Conservation (phyloP, 441 rosid species). For the Bruguiera hainesii region DNA sequence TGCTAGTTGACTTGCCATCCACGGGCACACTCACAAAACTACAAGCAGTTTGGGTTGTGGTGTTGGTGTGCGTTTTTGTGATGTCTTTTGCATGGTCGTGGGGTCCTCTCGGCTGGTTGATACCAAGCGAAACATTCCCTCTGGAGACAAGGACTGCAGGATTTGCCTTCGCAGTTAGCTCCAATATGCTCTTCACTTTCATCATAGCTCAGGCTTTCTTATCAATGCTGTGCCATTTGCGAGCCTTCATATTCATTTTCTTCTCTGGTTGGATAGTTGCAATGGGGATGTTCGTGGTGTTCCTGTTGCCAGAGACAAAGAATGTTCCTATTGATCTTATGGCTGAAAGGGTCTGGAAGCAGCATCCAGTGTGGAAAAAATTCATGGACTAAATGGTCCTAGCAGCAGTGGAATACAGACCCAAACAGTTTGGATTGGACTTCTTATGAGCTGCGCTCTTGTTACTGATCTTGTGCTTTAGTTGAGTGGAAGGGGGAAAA, state of each 20-base stretch:
- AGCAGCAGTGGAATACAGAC: too few relatives aligned
- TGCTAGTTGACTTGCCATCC: conserved; percentile 21
- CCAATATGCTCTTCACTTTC: conserved; percentile 76
- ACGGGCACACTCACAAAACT: conserved; percentile 27
- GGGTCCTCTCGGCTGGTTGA: conserved; percentile 72
- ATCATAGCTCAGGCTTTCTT: conserved; percentile 68
- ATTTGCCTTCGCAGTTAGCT: conserved; percentile 51
- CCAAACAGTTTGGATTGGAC: too few relatives aligned
- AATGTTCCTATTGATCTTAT: conserved; percentile 57
- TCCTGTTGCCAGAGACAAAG: conserved; percentile 62
- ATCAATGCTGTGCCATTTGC: conserved; percentile 58
- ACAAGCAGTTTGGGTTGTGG: conserved; percentile 37
- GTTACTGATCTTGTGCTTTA: too few relatives aligned
- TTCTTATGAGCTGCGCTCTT: too few relatives aligned
- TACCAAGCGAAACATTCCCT: conserved; percentile 64
- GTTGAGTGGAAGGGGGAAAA: too few relatives aligned
- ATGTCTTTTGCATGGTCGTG: conserved; percentile 70
- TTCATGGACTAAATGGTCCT: conserved; percentile 34
- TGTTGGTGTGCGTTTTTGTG: conserved; percentile 52
- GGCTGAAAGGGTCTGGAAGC: conserved; percentile 57
- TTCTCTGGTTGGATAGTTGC: conserved; percentile 56
- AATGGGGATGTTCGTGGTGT: conserved; percentile 56
- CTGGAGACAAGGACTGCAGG: conserved; percentile 66
- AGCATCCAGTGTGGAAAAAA: conserved; percentile 53
- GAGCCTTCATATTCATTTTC: conserved; percentile 53